phyloP scores from a whole-genome alignment of 305 asterid genomes.

The Fraxinus sp. region DNA sequence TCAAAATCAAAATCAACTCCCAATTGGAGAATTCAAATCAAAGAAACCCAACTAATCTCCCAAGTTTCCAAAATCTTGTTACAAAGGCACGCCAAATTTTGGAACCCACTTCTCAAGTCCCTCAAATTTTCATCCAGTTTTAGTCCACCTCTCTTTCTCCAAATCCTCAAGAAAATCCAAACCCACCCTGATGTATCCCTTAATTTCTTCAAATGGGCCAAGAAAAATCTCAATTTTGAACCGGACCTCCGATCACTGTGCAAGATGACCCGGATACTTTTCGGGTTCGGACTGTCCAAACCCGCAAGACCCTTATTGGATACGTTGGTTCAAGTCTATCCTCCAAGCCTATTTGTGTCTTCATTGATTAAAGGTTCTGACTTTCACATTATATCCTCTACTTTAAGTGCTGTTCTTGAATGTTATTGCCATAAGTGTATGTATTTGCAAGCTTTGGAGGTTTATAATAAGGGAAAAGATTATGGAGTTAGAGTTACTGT shows the following conservation, averaged over 20 bases:
- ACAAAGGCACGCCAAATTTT: conserved; percentile 59
- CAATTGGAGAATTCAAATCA: conserved; percentile 52
- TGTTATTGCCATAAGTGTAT: conserved; percentile 49
- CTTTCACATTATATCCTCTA: conserved; percentile 27
- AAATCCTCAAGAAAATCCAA: conserved; percentile 49
- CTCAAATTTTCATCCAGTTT: conserved; percentile 45
- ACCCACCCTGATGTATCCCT: conserved; percentile 50
- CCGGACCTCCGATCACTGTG: conserved; percentile 57
- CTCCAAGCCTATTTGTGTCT: conserved; percentile 44
- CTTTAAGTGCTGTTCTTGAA: conserved; percentile 45
- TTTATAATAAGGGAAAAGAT: conserved; percentile 39
- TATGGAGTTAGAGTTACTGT: conserved; percentile 35
- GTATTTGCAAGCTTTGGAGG: conserved; percentile 46
- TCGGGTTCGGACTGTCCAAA: conserved; percentile 42
- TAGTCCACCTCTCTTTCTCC: conserved; percentile 52
- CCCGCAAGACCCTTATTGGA: conserved; percentile 53
- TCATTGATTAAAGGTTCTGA: conserved; percentile 38
- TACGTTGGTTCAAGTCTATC: conserved; percentile 45
- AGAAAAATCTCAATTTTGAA: conserved; percentile 44
- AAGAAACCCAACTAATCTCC: conserved; percentile 48
- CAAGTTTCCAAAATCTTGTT: conserved; percentile 60
- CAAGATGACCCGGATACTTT: conserved; percentile 44
- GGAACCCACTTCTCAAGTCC: conserved; percentile 65
- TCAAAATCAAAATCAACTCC: conserved; percentile 19
- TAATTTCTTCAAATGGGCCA: conserved; percentile 61